Evolutionary conservation across 345 rosid species (phyloP), one percentile per base, ranked within the genome.

Genomic region (Eucalyptus camaldulensis): DNA sequence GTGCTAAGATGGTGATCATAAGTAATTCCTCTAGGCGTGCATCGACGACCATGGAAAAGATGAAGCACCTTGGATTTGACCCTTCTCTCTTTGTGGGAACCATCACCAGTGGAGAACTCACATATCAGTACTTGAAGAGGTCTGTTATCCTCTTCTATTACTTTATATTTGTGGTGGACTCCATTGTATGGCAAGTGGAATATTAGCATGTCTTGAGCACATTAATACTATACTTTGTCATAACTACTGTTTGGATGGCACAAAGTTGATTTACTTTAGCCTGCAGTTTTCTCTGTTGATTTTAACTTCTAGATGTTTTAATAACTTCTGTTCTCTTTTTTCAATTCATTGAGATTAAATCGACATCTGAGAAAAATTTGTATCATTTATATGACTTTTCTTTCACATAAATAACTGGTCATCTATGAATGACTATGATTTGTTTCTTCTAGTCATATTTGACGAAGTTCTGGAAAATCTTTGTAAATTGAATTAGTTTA

Each of bases 1-100:
- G 98, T 91, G 98, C 97, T 80, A 96, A 92, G 91, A 96, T 96
- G 93, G 98, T 97, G 88, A 89, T 97, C 49, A 94, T 96, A 80
- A 97, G 98, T 91, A 97, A 96, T 91, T 97, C 99, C 29, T 97
- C 99, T 31, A 94, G 99, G 69, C 97, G 99, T 86, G 98, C 99
- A 85, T 95, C 97, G 24, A 92, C 93, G 7, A 97, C 99, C 29
- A 91, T 96, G 87, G 94, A 95, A 37, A 97, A 95, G 89, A 88
- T 97, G 93, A 92, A 94, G 96, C 92, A 89, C 89, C 96, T 97
- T 90, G 98, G 99, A n/a, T 97, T 97, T 92, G 97, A 98, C 91
- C 95, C 98, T 87, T 97, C 97, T 91, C 93, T 96, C 80, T 97
- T 97, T 93, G 93, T 90, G 8, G 98, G 99, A 94, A 97, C 96